Percentiles rank a stretch among this genome's conserved stretches.
Conservation (phyloP, 352 stramenopile species). For the Phytophthora rubi region DNA sequence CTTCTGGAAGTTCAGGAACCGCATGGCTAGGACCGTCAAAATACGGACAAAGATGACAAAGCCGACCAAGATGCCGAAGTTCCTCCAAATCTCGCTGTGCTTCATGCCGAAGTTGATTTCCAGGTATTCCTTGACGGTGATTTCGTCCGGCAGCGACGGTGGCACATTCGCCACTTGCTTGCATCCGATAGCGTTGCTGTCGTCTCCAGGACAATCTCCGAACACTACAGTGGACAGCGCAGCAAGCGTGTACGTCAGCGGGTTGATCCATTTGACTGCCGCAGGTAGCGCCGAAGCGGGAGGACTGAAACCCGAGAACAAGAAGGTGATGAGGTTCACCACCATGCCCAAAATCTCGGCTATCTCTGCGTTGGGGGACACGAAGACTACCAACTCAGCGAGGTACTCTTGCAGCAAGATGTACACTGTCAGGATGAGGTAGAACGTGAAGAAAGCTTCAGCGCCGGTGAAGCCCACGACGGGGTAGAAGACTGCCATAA, state of each 20-base stretch:
- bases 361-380: conserved; percentile 34
- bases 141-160: conserved; percentile 5
- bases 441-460: conserved; percentile 36
- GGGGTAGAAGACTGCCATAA: conserved; percentile 15
- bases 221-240: conserved; percentile 43
- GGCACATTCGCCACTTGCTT: conserved; percentile 10
- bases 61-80: conserved; percentile 6
- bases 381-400: conserved; percentile 35
- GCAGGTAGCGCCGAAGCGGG: conserved; percentile 35
- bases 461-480: conserved; percentile 26
- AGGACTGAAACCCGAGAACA: conserved; percentile 46
- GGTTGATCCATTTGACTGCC: conserved; percentile 32
- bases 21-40: conserved; percentile 16
- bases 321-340: conserved; percentile 40
- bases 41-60: conserved; percentile 8
- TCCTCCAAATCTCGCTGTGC: conserved; percentile 20
- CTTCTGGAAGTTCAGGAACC: conserved; percentile 26
- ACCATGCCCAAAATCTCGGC: conserved; percentile 40
- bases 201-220: conserved; percentile 26
- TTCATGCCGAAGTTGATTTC: conserved; percentile 24
- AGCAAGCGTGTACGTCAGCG: conserved; percentile 42
- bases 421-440: conserved; percentile 24
- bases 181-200: conserved; percentile 15
- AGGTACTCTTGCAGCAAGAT: conserved; percentile 38
- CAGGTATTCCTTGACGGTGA: conserved; percentile 23